These are phyloP conservation scores for Punica granatum DNA, from an alignment of 345 rosid species.

Conservation along the genomic window DNA sequence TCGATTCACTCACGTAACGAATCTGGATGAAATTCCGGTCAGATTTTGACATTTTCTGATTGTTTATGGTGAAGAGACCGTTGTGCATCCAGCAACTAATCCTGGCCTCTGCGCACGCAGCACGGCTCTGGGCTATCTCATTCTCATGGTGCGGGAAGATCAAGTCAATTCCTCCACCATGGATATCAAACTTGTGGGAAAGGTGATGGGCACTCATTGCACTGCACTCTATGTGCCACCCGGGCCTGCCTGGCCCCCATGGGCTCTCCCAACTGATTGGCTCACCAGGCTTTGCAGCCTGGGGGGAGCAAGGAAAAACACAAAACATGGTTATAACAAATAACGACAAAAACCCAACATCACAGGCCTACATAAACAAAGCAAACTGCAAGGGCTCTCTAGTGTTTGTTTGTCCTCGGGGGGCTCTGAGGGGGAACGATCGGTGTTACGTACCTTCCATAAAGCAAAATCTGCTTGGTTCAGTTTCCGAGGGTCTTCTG, in stretches of 20 bases:
- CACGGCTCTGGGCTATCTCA: slow-evolving; percentile 80
- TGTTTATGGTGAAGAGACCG: slow-evolving; percentile 77
- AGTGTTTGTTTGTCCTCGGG: too few species aligned
- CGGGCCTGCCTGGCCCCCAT: slow-evolving; percentile 94
- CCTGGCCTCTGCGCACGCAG: slow-evolving; percentile 51
- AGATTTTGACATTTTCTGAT: slow-evolving; percentile 86
- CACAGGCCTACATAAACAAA: not conserved
- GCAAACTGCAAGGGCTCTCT: not conserved
- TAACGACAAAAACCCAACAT: not conserved
- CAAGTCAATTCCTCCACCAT: slow-evolving; percentile 81
- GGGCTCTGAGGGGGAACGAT: not conserved
- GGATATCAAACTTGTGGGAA: slow-evolving; percentile 63
- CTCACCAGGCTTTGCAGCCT: slow-evolving; percentile 90
- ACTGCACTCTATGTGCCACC: slow-evolving; percentile 99
- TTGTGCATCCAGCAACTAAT: slow-evolving; percentile 82
- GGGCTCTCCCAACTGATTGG: slow-evolving; percentile 88
- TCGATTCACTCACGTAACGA: slow-evolving; percentile 39
- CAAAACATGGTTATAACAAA: not conserved
- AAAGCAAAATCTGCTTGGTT: slow-evolving; percentile 88
- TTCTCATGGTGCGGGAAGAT: slow-evolving; percentile 89
- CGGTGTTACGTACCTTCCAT: slow-evolving; percentile 57
- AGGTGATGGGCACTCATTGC: slow-evolving; percentile 88
- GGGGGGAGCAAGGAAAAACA: slow-evolving; percentile 17
- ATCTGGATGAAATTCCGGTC: slow-evolving; percentile 61
- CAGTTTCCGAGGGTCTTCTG: slow-evolving; percentile 72